These are phyloP conservation scores for Xylariaceae sp. DNA, from an alignment of 2,329 filamentous ascomycete genomes.

Conservation along the genomic window DNA sequence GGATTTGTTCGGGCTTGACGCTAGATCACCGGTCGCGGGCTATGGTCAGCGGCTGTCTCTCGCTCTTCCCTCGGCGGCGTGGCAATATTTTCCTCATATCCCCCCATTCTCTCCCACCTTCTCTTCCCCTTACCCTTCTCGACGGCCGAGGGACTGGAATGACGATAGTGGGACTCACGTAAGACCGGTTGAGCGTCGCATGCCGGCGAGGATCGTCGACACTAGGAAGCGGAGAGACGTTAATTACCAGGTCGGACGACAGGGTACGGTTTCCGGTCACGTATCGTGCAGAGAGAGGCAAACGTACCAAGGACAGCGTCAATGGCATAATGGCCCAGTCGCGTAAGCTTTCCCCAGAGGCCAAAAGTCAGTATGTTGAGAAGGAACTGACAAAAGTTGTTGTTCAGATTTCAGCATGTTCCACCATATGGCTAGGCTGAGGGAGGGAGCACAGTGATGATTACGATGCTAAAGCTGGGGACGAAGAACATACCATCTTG, in stretches of 20 bases:
- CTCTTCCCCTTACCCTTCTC: no score
- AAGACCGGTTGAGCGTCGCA: slow-evolving; percentile 94
- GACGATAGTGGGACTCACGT: slow-evolving; percentile 64
- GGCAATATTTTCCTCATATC: slow-evolving; percentile 1
- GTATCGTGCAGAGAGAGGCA: slow-evolving; percentile 5
- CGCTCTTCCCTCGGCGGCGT: no score
- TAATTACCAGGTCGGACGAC: slow-evolving; percentile 3
- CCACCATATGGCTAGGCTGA: slow-evolving; percentile 1
- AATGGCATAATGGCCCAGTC: slow-evolving; percentile 89
- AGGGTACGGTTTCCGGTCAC: background rate
- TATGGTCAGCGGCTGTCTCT: no score
- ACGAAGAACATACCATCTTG: slow-evolving; percentile 20
- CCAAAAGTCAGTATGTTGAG: slow-evolving; percentile 65
- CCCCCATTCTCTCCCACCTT: no score
- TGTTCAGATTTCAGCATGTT: slow-evolving; percentile 37
- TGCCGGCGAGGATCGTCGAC: slow-evolving; percentile 91
- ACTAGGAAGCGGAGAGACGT: slow-evolving; percentile 47
- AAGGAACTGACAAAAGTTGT: slow-evolving; percentile 43
- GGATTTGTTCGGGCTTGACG: slow-evolving; percentile 81
- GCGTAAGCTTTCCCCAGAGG: slow-evolving; percentile 76
- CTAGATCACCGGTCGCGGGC: slow-evolving; percentile 51
- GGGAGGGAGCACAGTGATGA: no score
- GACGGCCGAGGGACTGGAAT: slow-evolving; percentile 4
- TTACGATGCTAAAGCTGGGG: no score
- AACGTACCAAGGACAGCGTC: slow-evolving; percentile 87